A percentile compares a stretch with the other conserved stretches of the same genome.
These are phyloP conservation scores for Gaeumannomyces sp. DNA, from an alignment of 2,329 filamentous ascomycete genomes.

Conservation along the genomic window DNA sequence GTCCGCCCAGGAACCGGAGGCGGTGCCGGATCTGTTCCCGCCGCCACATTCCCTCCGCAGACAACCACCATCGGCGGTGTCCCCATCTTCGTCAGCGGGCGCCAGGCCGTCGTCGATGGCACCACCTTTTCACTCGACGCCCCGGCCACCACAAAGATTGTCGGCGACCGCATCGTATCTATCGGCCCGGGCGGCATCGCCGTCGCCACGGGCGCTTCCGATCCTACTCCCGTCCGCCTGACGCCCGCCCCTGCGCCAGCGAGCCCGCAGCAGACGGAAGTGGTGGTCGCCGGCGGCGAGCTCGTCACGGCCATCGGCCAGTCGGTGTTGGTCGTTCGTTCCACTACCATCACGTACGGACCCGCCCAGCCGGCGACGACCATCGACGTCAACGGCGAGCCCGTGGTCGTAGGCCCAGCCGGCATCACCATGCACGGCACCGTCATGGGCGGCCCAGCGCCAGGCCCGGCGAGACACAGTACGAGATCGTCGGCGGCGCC, in stretches of 20 bases:
- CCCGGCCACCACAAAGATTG: constrained; percentile 28
- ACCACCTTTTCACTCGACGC: constrained; percentile 33
- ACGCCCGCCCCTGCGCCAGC: neutral
- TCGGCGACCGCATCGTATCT: constrained; percentile 25
- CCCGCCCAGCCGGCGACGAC: constrained; percentile 28
- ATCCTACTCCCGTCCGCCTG: constrained; percentile 26
- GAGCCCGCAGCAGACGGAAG: constrained; percentile 28
- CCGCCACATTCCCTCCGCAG: constrained; percentile 26
- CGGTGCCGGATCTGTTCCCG: neutral
- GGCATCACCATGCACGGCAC: constrained; percentile 35
- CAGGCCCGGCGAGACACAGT: constrained; percentile 29
- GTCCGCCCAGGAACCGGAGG: constrained; percentile 29
- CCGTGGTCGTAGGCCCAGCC: constrained; percentile 41
- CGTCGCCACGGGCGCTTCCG: constrained; percentile 18
- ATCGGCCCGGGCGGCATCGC: constrained; percentile 28
- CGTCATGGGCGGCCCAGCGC: constrained; percentile 36
- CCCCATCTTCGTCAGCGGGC: constrained; percentile 34
- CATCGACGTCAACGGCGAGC: constrained; percentile 38
- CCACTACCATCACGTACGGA: constrained; percentile 38
- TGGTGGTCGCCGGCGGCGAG: constrained; percentile 42
- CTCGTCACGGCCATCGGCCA: constrained; percentile 36
- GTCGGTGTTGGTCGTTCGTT: constrained; percentile 35
- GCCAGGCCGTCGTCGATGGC: constrained; percentile 35
- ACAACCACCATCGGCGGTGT: constrained; percentile 33
- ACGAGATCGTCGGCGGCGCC: constrained; percentile 45